phyloP scores from a whole-genome alignment of 2,329 filamentous ascomycete genomes.

The Immersiporthe knoxdaviesiana region DNA sequence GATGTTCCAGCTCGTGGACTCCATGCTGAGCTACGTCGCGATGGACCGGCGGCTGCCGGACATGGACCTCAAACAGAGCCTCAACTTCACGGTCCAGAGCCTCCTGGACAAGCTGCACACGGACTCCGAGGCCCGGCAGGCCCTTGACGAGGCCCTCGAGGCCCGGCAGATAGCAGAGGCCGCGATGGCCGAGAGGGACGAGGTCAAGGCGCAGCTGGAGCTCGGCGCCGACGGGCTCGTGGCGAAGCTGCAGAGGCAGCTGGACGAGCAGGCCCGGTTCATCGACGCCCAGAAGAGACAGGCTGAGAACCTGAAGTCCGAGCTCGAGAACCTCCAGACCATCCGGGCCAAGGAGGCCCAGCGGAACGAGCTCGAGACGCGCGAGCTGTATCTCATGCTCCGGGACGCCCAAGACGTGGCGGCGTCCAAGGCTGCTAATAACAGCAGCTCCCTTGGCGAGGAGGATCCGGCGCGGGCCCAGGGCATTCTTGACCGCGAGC shows the following conservation, averaged over 20 bases:
- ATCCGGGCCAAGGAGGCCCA: constrained; percentile 89
- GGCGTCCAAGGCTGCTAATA: constrained; percentile 75
- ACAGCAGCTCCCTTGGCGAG: constrained; percentile 57
- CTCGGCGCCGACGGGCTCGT: constrained; percentile 92
- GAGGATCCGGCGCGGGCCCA: constrained; percentile 78
- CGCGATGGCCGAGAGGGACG: constrained; percentile 93
- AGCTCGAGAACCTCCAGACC: constrained; percentile 84
- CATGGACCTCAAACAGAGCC: constrained; percentile 95
- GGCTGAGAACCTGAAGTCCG: constrained; percentile 84
- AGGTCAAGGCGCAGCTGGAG: constrained; percentile 86
- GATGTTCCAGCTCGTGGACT: constrained; percentile 97
- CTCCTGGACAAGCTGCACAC: constrained; percentile 95
- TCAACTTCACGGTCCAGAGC: constrained; percentile 96
- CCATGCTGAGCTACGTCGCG: constrained; percentile 98
- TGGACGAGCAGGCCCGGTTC: constrained; percentile 90
- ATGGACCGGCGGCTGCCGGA: constrained; percentile 96
- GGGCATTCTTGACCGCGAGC: constrained; percentile 90
- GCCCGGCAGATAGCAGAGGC: constrained; percentile 92
- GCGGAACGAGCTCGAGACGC: constrained; percentile 91
- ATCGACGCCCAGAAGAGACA: constrained; percentile 89
- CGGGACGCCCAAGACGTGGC: constrained; percentile 96
- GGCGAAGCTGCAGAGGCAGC: constrained; percentile 86
- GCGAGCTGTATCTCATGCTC: constrained; percentile 97
- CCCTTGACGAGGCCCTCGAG: constrained; percentile 88
- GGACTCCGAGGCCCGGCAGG: constrained; percentile 90